Evolutionary conservation across 441 rosid species (phyloP), one percentile per base, ranked within the genome.

Genomic region (Adansonia madagascariensis): DNA sequence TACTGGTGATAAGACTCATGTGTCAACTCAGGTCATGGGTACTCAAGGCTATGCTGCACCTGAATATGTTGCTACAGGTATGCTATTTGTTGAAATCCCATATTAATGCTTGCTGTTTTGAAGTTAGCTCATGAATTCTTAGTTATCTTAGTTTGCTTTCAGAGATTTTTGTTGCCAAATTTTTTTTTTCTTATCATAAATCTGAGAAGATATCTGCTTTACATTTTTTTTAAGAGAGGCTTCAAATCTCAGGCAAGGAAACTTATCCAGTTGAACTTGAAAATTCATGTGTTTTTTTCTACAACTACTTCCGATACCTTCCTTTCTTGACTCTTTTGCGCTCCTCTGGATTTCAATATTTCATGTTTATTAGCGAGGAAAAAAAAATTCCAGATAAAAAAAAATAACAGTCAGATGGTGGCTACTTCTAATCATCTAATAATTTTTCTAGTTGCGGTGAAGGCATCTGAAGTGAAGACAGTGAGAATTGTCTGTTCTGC

Each of bases 11-110:
- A 83, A 81, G 82, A 90, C 90, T 77, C 94, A 90, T 85, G 94
- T 90, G 77, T 88, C 92, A 61, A 90, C 94, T 52, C 94, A 87
- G 79, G 91, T 90, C 76, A 86, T 90, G 81, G 94, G 94, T n/a
- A 90, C 92, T 47, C 89, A 86, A 18, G 94, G 94, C 76, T 90
- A 88, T 17, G 92, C 94, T 57, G 92, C 94, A 52, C 94, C 94
- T 18, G 94, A 90, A 79, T 90, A 90, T 72, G 82, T 90, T 68
- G 91, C 92, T 75, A 88, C 98, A 59, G 98, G 98, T 93, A 53
- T 20, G 89, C 80, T 15, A 31, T 55, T 65, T 43, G 18, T 52
- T 66, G 31, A 44, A 43, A 77, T 35, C 52, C 17, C 22, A 27
- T 39, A 9, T 17, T 55, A 70, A 59, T 61, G 57, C 70, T 27